These are phyloP conservation scores for Carnegiea gigantea DNA, from an alignment of 179 eudicot genomes.

Conservation along the genomic window DNA sequence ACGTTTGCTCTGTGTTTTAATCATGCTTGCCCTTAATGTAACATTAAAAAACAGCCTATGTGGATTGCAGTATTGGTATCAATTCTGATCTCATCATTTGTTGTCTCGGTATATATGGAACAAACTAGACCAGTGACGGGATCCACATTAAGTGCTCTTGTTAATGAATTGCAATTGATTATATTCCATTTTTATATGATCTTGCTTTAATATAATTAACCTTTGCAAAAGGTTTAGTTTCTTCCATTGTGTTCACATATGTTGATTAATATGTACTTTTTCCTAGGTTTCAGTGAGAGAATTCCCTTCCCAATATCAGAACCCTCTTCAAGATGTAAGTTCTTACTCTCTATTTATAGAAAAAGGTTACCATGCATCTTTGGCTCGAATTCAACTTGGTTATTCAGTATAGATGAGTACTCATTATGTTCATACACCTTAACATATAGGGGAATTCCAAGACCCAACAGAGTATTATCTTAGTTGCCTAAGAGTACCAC, in stretches of 20 bases:
- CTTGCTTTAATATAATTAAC: background rate
- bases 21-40: too few relatives aligned
- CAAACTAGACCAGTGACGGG: too few relatives aligned
- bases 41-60: too few relatives aligned
- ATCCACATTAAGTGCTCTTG: background rate
- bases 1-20: too few relatives aligned
- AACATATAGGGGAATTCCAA: constrained; percentile 49
- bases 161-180: background rate
- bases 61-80: too few relatives aligned
- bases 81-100: too few relatives aligned
- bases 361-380: background rate
- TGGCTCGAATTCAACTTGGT: background rate
- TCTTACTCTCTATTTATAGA: background rate
- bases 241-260: too few relatives aligned
- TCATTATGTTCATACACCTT: background rate
- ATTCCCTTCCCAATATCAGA: constrained; percentile 42
- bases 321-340: constrained; percentile 53
- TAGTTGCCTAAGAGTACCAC: constrained; percentile 54
- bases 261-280: background rate
- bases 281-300: constrained; percentile 50
- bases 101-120: too few relatives aligned
- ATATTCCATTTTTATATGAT: background rate
- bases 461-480: constrained; percentile 74
- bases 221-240: too few relatives aligned
- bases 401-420: background rate